Percentiles rank a stretch among this genome's conserved stretches.
These are phyloP conservation scores for cucumber (Cucumis sativus) DNA, from an alignment of 306 rosid species.

Conservation along the genomic window Cucumber_9930_V3 NC_026657.2:39034501-39035000, in stretches of 20 bases:
- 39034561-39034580: conserved; percentile 65
- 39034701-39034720: conserved; percentile 50
- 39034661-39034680: conserved; percentile 81
- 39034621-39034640: conserved; percentile 68
- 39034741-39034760: conserved; percentile 78
- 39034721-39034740: conserved; percentile 60
- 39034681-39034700: conserved; percentile 35
- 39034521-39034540: conserved; percentile 39
- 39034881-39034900: conserved; percentile 11
- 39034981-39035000: conserved; percentile 63
- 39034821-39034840: conserved; percentile 61
- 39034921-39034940: conserved; percentile 36
- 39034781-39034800: conserved; percentile 89
- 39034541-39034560: conserved; percentile 71
- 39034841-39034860: conserved; percentile 88
- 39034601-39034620: conserved; percentile 56
- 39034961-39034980: conserved; percentile 41
- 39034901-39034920: conserved; percentile 10
- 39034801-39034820: conserved; percentile 93
- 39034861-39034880: conserved; percentile 78
- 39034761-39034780: conserved; percentile 77
- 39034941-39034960: conserved; percentile 31
- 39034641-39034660: conserved; percentile 83
- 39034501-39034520: conserved; percentile 39
- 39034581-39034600: conserved; percentile 63